phyloP scores from a whole-genome alignment of 148 eudicot genomes.

The Cornus controversa region DNA sequence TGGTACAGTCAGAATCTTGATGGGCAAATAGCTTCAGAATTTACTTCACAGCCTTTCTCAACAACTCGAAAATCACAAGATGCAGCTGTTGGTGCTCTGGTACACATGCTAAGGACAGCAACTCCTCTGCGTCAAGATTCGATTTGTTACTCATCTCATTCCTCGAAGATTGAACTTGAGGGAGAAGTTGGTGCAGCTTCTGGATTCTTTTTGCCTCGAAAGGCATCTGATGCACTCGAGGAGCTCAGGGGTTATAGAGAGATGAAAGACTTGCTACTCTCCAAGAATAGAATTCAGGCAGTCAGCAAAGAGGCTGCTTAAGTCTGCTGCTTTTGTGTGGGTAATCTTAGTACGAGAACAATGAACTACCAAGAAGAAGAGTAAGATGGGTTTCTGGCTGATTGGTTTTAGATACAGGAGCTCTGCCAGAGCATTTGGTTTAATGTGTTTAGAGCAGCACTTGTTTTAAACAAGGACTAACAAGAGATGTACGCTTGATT shows the following conservation, averaged over 20 bases:
- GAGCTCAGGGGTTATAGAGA: slow-evolving; percentile 69
- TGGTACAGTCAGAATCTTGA: slow-evolving; percentile 56
- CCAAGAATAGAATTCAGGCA: slow-evolving; percentile 47
- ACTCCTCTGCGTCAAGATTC: slow-evolving; percentile 87
- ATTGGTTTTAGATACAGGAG: not conserved
- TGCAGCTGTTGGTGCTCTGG: slow-evolving; percentile 83
- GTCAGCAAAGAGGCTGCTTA: slow-evolving; percentile 22
- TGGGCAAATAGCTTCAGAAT: slow-evolving; percentile 43
- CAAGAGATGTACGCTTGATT: not conserved
- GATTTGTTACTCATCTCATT: slow-evolving; percentile 49
- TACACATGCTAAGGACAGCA: slow-evolving; percentile 78
- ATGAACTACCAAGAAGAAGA: not conserved
- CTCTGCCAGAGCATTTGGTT: not conserved
- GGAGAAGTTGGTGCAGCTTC: slow-evolving; percentile 49
- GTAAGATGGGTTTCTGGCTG: not conserved
- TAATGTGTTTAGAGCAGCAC: not conserved
- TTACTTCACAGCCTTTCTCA: slow-evolving; percentile 40
- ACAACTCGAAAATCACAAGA: slow-evolving; percentile 73
- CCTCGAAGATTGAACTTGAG: slow-evolving; percentile 43
- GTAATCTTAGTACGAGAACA: not conserved
- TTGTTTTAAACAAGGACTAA: not conserved
- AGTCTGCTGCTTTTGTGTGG: not conserved
- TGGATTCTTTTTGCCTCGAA: slow-evolving; percentile 54
- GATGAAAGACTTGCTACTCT: slow-evolving; percentile 72
- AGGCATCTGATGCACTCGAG: slow-evolving; percentile 82